phyloP scores from a whole-genome alignment of 345 rosid species.

The Boechera divaricarpa region DNA sequence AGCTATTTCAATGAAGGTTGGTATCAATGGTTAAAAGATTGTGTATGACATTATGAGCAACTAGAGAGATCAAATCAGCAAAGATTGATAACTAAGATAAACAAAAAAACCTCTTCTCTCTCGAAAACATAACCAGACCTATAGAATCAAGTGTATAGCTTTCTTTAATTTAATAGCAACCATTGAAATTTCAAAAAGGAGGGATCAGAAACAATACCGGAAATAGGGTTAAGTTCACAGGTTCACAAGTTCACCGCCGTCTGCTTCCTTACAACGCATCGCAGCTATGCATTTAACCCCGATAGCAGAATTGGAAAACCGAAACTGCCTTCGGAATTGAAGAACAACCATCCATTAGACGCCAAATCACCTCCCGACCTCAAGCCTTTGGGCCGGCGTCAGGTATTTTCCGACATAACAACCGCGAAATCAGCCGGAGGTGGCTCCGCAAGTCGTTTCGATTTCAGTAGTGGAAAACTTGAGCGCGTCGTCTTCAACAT shows the following conservation, averaged over 20 bases:
- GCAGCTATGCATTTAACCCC: neutral
- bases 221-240: neutral
- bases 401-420: no score
- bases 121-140: neutral
- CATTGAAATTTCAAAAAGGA: neutral
- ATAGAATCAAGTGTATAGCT: neutral
- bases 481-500: neutral
- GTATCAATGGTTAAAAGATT: slow-evolving; percentile 15
- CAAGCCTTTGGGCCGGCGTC: neutral
- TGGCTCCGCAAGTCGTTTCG: neutral
- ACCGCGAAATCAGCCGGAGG: neutral
- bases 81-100: neutral
- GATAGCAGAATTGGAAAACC: neutral
- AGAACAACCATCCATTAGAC: slow-evolving; percentile 5
- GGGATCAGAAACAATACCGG: slow-evolving; percentile 15
- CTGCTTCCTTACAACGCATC: neutral
- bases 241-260: neutral
- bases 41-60: neutral
- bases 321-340: neutral
- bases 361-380: neutral
- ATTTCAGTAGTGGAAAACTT: neutral
- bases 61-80: slow-evolving; percentile 12
- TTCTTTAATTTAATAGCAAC: neutral
- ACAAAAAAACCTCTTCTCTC: neutral
- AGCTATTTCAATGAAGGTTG: slow-evolving; percentile 16